Conservation (phyloP, 2,329 filamentous ascomycete species). For the Phialemoniopsis sp. region DNA sequence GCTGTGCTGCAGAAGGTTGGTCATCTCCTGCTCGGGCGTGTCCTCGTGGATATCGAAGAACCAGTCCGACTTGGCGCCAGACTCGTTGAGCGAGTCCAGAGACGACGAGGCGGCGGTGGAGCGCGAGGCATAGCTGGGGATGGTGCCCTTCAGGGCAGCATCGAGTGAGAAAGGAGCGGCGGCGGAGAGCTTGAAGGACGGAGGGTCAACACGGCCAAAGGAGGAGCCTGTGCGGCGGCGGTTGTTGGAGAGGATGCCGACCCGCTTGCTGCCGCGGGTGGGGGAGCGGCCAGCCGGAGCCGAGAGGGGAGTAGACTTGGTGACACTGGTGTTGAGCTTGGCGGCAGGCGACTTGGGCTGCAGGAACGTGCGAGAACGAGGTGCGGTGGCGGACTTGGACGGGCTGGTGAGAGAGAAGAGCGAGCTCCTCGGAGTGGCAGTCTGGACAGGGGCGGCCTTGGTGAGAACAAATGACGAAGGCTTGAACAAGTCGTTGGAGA, state of each 20-base stretch:
- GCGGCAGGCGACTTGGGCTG: constrained; percentile 48
- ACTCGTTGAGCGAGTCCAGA: constrained; percentile 29
- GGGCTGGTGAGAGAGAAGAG: constrained; percentile 24
- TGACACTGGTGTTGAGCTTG: constrained; percentile 36
- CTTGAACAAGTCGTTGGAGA: constrained; percentile 43
- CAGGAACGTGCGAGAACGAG: constrained; percentile 39
- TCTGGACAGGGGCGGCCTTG: constrained; percentile 29
- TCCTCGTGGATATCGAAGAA: constrained; percentile 95
- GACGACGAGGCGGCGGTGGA: constrained; percentile 20
- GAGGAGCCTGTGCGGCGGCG: constrained; percentile 57
- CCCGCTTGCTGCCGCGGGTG: constrained; percentile 60
- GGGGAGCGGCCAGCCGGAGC: constrained; percentile 81
- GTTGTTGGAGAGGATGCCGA: constrained; percentile 64
- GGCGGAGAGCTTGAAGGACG: constrained; percentile 46
- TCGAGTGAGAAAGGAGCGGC: constrained; percentile 76
- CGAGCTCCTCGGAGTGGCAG: constrained; percentile 17
- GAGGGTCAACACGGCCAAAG: constrained; percentile 68
- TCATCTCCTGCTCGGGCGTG: constrained; percentile 82
- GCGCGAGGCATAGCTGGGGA: constrained; percentile 55
- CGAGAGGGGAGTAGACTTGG: constrained; percentile 50
- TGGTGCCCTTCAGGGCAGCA: constrained; percentile 74
- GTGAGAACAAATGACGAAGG: constrained; percentile 40
- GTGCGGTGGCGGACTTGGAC: constrained; percentile 18
- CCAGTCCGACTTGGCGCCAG: constrained; percentile 64
- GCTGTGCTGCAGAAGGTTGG: constrained; percentile 88